These are phyloP conservation scores for Phialophora macrospora DNA, from an alignment of 2,329 filamentous ascomycete genomes.

Conservation along the genomic window DNA sequence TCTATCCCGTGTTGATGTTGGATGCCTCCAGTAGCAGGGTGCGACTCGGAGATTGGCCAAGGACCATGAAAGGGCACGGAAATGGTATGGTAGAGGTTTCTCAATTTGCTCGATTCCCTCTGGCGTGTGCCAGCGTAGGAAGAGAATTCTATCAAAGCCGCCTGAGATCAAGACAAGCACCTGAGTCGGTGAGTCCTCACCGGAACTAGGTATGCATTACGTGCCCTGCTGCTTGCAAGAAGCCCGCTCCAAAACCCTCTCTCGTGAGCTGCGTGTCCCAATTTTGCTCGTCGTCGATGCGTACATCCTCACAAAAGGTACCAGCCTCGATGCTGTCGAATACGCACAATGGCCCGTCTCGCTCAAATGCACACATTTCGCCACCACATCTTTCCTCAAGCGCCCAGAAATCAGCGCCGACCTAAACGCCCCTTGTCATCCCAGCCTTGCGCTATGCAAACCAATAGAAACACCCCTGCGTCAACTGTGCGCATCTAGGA, in stretches of 20 bases:
- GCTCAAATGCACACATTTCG: constrained; percentile 12
- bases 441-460: constrained; percentile 26
- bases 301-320: neutral
- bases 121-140: constrained; percentile 10
- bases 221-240: neutral
- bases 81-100: neutral
- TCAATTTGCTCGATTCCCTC: constrained; percentile 5
- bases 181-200: neutral
- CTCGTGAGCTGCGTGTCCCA: neutral
- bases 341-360: constrained; percentile 11
- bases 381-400: neutral
- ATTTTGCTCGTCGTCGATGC: constrained; percentile 6
- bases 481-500: constrained; percentile 10
- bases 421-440: constrained; percentile 4
- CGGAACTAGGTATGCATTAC: constrained; percentile 3
- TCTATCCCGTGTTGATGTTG: constrained; percentile 1
- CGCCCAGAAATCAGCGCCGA: neutral
- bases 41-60: neutral
- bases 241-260: neutral
- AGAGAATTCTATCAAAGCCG: constrained; percentile 16
- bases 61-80: neutral
- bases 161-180: neutral
- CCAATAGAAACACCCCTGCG: constrained; percentile 6
- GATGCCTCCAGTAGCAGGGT: too few relatives aligned
- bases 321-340: neutral